phyloP scores from a whole-genome alignment of 1,284 basidiomycete genomes.

The Sparassis latifolia region DNA sequence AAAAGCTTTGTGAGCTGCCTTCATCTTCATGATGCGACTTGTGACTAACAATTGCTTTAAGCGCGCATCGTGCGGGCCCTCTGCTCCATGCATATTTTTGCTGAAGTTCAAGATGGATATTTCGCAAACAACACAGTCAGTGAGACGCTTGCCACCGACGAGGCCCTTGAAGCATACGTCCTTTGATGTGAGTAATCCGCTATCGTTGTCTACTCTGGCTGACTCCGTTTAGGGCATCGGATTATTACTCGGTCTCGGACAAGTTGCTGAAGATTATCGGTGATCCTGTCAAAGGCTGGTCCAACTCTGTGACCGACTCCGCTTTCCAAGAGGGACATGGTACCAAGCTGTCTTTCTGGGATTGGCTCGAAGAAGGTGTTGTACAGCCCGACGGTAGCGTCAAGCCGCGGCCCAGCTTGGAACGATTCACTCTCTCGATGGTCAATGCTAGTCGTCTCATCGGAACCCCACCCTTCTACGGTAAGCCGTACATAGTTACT shows the following conservation, averaged over 20 bases:
- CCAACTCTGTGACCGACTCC: slow-evolving; percentile 1
- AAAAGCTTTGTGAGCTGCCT: too few species aligned
- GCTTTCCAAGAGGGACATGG: slow-evolving; percentile 2
- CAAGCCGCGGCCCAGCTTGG: slow-evolving; percentile 2
- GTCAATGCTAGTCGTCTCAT: slow-evolving; percentile 7
- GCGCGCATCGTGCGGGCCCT: slow-evolving; percentile 4
- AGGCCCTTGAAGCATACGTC: background rate
- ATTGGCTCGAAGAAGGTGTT: background rate
- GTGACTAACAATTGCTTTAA: background rate
- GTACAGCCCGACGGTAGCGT: slow-evolving; percentile 5
- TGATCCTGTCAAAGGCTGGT: background rate
- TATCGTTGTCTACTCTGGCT: background rate
- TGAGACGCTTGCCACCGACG: slow-evolving; percentile 1
- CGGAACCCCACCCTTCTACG: slow-evolving; percentile 7
- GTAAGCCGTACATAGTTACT: background rate
- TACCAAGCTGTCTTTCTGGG: background rate
- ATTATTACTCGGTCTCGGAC: background rate
- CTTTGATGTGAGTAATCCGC: background rate
- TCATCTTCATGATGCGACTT: too few species aligned
- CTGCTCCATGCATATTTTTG: slow-evolving; percentile 4
- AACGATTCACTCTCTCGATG: slow-evolving; percentile 11
- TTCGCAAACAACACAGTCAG: background rate
- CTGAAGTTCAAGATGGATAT: background rate
- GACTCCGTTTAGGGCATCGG: background rate
- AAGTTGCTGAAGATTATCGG: background rate